Evolutionary conservation across 2,329 filamentous ascomycete species (phyloP), one percentile per base, ranked within the genome.

Genomic region (Lachnellula arida): DNA sequence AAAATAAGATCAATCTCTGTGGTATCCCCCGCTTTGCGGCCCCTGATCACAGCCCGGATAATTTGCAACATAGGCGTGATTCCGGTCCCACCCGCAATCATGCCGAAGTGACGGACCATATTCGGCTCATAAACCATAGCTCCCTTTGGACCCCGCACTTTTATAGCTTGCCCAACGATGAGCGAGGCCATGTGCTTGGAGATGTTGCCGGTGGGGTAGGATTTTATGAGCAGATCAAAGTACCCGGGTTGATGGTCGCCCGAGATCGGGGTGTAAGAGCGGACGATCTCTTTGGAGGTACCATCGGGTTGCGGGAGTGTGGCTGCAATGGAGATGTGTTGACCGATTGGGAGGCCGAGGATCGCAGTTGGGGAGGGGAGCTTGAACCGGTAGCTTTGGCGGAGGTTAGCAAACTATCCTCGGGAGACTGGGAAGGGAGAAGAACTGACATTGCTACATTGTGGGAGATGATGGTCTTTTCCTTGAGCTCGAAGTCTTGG

Each of bases 21-120:
- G 71, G 78, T 86, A 76, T 96, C 91, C 60, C 87, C 92, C 50
- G 85, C 78, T 53, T 85, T 80, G 65, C 91, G 85, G 68, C 90
- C 90, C 65, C 90, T 85, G 67, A 92, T 83, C 66, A 97, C 91
- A 57, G 93, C 94, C 68, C 91, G 88, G 72, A 96, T 86, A 67
- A 99, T 85, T 78, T 99, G 94, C 61, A 97, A 82, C 94, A 99
- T 99, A 59, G 94, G 94, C 9, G 94, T 97, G 73, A 99, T 97
- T 66, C 94, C 94, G 35, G 94, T 97, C 63, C 94, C 94, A 65
- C 94, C 94, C 62, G 94, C 91, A 71, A 99, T 90, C 94, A 99
- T 99, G 71, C 92, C 94, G 65, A 99, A 96, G 75, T 89, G 89
- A 63, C 89, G 87, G 67, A 93, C 90, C 89, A 99, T 93, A 80